phyloP scores from a whole-genome alignment of 2,329 filamentous ascomycete species.

The Verticillium longisporum region DNA sequence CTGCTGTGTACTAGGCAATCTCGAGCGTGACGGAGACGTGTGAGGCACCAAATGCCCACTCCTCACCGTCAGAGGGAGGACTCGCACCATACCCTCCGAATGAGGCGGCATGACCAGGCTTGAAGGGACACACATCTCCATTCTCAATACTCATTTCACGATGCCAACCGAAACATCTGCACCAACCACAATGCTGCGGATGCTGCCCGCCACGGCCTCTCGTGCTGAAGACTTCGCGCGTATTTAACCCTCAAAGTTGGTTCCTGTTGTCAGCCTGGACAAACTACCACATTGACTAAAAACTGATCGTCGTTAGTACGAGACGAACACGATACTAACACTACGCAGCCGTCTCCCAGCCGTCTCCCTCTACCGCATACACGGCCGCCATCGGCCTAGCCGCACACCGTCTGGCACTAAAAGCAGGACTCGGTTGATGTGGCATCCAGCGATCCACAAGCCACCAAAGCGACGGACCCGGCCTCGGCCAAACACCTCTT shows the following conservation, averaged over 20 bases:
- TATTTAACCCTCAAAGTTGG: background rate
- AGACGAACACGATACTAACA: background rate
- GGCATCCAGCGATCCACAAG: background rate
- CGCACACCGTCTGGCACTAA: background rate
- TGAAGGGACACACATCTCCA: background rate
- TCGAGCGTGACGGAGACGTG: background rate
- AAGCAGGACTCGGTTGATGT: background rate
- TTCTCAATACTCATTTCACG: background rate
- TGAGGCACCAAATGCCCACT: background rate
- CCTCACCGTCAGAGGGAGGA: background rate
- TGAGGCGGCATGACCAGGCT: background rate
- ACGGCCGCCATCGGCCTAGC: background rate
- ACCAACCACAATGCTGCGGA: background rate
- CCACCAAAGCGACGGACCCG: background rate
- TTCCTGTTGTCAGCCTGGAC: background rate
- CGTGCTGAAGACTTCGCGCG: background rate
- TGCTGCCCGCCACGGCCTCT: background rate
- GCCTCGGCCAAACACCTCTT: background rate
- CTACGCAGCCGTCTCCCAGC: background rate
- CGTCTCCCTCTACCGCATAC: background rate
- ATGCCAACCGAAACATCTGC: background rate
- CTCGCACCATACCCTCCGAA: background rate
- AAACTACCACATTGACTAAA: background rate
- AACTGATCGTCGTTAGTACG: background rate
- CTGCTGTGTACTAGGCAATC: background rate